phyloP scores from a whole-genome alignment of 2,329 filamentous ascomycete species.

The Graphilbum fragrans region DNA sequence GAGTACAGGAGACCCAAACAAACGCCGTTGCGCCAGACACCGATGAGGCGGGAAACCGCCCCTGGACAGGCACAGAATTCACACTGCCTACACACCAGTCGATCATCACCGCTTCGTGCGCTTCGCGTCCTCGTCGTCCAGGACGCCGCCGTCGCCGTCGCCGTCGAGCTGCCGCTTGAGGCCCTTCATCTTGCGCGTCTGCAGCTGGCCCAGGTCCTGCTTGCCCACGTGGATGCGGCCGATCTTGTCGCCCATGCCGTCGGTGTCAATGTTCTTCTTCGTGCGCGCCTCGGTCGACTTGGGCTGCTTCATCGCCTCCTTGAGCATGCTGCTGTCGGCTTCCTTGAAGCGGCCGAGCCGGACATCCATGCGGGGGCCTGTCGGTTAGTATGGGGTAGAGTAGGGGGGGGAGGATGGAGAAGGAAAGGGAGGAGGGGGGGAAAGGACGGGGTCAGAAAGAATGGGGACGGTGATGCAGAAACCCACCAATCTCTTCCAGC shows the following conservation, averaged over 20 bases:
- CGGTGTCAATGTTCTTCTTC: conserved; percentile 95
- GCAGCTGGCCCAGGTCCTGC: conserved; percentile 76
- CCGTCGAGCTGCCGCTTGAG: conserved; percentile 66
- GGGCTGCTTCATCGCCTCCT: conserved; percentile 81
- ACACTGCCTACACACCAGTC: too few species aligned
- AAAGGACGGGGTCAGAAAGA: too few species aligned
- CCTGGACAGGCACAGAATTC: too few species aligned
- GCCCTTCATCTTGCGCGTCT: conserved; percentile 99
- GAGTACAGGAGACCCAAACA: too few species aligned
- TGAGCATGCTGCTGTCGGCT: conserved; percentile 67
- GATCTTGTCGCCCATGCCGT: conserved; percentile 90
- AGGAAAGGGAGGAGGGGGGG: not conserved
- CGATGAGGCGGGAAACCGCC: too few species aligned
- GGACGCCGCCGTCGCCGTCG: conserved; percentile 4
- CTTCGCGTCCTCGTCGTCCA: conserved; percentile 24
- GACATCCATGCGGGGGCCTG: conserved; percentile 84
- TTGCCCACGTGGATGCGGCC: conserved; percentile 83
- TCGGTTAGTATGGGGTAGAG: conserved; percentile 21
- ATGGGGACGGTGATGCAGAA: too few species aligned
- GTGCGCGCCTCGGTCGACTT: conserved; percentile 62
- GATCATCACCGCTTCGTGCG: conserved; percentile 20
- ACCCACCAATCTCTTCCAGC: conserved; percentile 13
- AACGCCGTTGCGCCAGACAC: too few species aligned
- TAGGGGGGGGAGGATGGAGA: too few species aligned
- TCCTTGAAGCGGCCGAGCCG: conserved; percentile 69